Conservation (phyloP, 2,329 filamentous ascomycete species). For the Nigrospora oryzae region DNA sequence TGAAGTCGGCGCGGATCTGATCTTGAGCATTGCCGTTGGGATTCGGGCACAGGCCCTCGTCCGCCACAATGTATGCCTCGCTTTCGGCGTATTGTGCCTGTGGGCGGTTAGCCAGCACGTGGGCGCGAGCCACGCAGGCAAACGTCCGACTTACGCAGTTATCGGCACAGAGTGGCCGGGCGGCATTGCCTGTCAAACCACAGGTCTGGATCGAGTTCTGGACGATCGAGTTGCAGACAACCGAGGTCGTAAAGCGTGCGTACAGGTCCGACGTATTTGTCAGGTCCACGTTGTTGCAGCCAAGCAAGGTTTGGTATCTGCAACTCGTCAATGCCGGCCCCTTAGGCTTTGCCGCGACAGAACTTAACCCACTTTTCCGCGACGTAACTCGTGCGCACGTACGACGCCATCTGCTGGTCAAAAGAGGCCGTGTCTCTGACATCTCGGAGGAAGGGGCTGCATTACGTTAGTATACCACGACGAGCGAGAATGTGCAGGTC, state of each 20-base stretch:
- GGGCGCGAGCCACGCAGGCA: background rate
- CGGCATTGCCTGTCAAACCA: conserved; percentile 51
- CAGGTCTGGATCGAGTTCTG: conserved; percentile 77
- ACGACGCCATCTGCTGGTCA: conserved; percentile 64
- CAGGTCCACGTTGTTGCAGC: conserved; percentile 70
- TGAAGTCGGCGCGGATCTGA: conserved; percentile 87
- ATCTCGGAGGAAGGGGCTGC: conserved; percentile 69
- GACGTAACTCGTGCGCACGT: conserved; percentile 68
- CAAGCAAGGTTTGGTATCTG: conserved; percentile 76
- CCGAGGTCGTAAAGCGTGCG: conserved; percentile 84
- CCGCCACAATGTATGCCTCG: conserved; percentile 75
- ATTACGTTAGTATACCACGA: conserved; percentile 1
- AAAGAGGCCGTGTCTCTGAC: conserved; percentile 73
- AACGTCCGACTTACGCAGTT: conserved; percentile 58
- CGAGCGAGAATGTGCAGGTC: conserved; percentile 7
- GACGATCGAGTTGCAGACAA: conserved; percentile 88
- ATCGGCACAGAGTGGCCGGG: conserved; percentile 77
- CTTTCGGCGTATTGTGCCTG: conserved; percentile 78
- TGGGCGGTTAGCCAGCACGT: conserved; percentile 4
- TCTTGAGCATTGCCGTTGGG: conserved; percentile 57
- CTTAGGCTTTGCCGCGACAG: background rate
- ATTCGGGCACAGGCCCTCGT: conserved; percentile 62
- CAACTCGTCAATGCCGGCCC: conserved; percentile 8
- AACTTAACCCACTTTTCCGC: conserved; percentile 58
- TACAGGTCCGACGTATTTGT: conserved; percentile 76